Evolutionary conservation across 2,329 filamentous ascomycete genomes (phyloP).

Genomic region (Alternaria atra): DNA sequence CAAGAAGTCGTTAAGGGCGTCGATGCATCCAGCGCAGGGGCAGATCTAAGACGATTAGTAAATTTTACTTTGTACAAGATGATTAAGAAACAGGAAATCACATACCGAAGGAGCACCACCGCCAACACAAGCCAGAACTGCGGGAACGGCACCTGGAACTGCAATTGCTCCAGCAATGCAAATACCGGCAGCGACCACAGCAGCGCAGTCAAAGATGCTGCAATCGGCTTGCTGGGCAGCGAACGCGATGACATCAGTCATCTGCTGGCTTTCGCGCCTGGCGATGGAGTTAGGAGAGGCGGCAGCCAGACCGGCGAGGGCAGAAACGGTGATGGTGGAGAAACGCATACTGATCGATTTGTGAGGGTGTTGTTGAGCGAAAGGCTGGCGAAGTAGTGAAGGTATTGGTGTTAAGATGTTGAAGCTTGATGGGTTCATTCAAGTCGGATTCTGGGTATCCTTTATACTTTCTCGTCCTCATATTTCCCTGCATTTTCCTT

Average conservation of each 20-base stretch:
- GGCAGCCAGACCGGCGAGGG: slow-evolving; percentile 13
- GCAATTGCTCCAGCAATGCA: slow-evolving; percentile 12
- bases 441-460: neutral
- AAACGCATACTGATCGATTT: slow-evolving; percentile 17
- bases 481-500: neutral
- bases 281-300: slow-evolving; percentile 16
- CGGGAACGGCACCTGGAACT: slow-evolving; percentile 9
- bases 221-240: slow-evolving; percentile 14
- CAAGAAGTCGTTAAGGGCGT: slow-evolving; percentile 15
- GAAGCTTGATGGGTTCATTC: slow-evolving; percentile 3
- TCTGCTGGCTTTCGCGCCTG: slow-evolving; percentile 13
- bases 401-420: slow-evolving; percentile 7
- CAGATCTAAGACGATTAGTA: slow-evolving; percentile 12
- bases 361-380: neutral
- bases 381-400: slow-evolving; percentile 6
- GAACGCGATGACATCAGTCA: slow-evolving; percentile 14
- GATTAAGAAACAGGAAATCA: neutral
- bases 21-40: slow-evolving; percentile 13
- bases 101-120: slow-evolving; percentile 15
- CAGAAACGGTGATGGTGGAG: slow-evolving; percentile 14
- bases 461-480: slow-evolving; percentile 10
- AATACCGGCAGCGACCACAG: slow-evolving; percentile 8
- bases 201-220: slow-evolving; percentile 16
- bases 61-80: neutral
- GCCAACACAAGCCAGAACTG: slow-evolving; percentile 6